Evolutionary conservation across 257 asterid genomes (phyloP).

Genomic region (Cordia subcordata): DNA sequence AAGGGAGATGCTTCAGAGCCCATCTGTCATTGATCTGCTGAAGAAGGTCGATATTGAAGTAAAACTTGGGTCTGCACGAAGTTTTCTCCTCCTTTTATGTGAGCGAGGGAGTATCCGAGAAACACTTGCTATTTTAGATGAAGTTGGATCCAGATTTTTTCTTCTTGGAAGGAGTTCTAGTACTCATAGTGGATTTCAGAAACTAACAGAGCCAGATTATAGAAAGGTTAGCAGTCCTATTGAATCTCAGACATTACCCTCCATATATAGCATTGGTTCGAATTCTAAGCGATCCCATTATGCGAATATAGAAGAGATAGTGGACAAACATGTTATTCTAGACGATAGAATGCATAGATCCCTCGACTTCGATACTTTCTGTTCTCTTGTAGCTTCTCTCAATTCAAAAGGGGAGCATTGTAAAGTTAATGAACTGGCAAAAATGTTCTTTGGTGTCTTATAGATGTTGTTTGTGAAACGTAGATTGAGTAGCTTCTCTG

Average conservation of each 20-base stretch:
- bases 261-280: no score
- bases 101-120: constrained; percentile 75
- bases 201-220: constrained; percentile 1
- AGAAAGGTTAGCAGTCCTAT: no score
- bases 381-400: neutral
- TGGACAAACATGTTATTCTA: neutral
- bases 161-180: constrained; percentile 24
- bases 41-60: constrained; percentile 39
- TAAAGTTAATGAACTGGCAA: neutral
- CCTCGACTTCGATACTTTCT: neutral
- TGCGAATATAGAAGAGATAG: neutral
- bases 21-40: constrained; percentile 49
- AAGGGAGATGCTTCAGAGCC: constrained; percentile 70
- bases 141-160: constrained; percentile 50
- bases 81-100: constrained; percentile 54
- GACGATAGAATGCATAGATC: neutral
- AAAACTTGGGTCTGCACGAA: constrained; percentile 56
- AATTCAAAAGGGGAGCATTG: neutral
- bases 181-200: constrained; percentile 12
- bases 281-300: neutral
- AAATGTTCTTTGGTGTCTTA: neutral
- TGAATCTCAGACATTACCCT: no score
- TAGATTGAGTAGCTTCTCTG: neutral
- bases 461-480: neutral
- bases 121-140: constrained; percentile 68